phyloP scores from a whole-genome alignment of 306 rosid genomes.

The Arachis hypogaea region DNA sequence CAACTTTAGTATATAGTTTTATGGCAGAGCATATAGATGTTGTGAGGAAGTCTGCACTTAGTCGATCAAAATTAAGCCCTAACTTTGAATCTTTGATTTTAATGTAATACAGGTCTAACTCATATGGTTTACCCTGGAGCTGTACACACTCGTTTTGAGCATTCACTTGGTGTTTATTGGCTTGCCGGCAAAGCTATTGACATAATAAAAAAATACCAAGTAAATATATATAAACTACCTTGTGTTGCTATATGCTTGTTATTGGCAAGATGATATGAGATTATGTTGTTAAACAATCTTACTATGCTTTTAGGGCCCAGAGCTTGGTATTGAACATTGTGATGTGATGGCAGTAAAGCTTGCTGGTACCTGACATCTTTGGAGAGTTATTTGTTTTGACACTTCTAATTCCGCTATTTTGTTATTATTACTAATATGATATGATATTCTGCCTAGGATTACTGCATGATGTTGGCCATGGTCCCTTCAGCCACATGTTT shows the following conservation, averaged over 20 bases:
- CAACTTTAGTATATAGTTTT: neutral
- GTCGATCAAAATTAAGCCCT: neutral
- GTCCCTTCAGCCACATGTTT: constrained; percentile 62
- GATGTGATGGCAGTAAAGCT: constrained; percentile 54
- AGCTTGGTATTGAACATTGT: constrained; percentile 50
- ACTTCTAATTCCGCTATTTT: constrained; percentile 32
- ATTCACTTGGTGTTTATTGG: constrained; percentile 62
- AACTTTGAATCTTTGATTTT: neutral
- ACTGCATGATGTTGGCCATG: constrained; percentile 66
- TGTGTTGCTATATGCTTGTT: constrained; percentile 9
- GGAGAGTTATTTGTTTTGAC: constrained; percentile 27
- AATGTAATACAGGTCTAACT: constrained; percentile 44
- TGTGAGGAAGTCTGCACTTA: neutral
- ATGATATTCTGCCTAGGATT: constrained; percentile 37
- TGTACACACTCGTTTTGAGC: constrained; percentile 60
- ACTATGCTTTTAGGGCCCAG: constrained; percentile 44
- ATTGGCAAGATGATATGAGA: neutral
- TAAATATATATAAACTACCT: constrained; percentile 18
- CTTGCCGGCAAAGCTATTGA: constrained; percentile 57
- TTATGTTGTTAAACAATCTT: constrained; percentile 31
- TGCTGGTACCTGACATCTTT: constrained; percentile 50
- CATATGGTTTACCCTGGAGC: constrained; percentile 66
- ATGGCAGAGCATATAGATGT: neutral
- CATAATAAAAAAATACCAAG: constrained; percentile 48
- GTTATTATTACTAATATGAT: constrained; percentile 28